Evolutionary conservation across 1,284 basidiomycete genomes (phyloP).

Genomic region (Ganoderma multipileum): DNA sequence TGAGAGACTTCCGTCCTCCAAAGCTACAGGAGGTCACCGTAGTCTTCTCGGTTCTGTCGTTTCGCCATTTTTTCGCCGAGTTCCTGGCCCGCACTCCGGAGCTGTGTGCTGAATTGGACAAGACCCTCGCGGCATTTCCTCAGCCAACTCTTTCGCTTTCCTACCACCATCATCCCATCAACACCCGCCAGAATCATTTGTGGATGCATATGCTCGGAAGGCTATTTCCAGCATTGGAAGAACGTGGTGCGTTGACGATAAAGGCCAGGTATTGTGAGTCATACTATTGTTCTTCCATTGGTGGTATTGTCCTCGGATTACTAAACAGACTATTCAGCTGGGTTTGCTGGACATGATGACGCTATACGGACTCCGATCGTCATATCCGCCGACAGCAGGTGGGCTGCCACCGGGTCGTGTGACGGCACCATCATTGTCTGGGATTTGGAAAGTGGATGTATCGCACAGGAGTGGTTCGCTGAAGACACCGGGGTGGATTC

Average conservation of each 20-base stretch:
- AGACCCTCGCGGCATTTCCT: neutral
- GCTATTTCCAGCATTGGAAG: neutral
- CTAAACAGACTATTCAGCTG: neutral
- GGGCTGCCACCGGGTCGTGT: neutral
- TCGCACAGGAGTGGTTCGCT: neutral
- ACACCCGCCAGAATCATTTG: neutral
- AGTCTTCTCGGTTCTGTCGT: too few species aligned
- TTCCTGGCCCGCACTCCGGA: too few species aligned
- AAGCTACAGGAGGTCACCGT: too few species aligned
- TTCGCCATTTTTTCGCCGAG: too few species aligned
- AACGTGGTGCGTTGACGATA: neutral
- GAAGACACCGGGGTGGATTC: neutral
- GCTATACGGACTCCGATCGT: neutral
- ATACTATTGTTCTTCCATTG: too few species aligned
- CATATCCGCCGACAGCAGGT: neutral
- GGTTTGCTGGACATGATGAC: neutral
- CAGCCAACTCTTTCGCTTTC: neutral
- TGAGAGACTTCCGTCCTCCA: too few species aligned
- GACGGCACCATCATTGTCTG: neutral
- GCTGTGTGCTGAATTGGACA: neutral
- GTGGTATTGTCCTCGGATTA: too few species aligned
- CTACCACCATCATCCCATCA: too few species aligned
- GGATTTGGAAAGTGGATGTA: neutral
- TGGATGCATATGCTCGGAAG: neutral
- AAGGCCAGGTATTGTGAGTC: neutral